phyloP scores from a whole-genome alignment of 257 asterid genomes.

The Solanum tarijense region DNA sequence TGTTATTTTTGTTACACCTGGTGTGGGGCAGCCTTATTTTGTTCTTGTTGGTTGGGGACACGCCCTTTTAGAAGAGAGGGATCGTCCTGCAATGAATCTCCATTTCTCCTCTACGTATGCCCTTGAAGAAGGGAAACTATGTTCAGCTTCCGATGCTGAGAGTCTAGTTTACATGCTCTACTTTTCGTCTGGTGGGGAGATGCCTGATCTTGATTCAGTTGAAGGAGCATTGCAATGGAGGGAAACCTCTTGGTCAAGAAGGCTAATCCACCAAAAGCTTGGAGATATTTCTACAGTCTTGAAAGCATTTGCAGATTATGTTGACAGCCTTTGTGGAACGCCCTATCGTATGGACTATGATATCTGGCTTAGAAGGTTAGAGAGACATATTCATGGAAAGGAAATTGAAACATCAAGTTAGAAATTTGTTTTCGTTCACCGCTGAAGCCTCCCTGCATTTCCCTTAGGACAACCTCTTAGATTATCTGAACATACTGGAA shows the following conservation, averaged over 20 bases:
- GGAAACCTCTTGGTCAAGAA: conserved; percentile 86
- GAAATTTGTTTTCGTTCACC: background rate
- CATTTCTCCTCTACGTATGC: conserved; percentile 93
- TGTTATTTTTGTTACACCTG: conserved; percentile 47
- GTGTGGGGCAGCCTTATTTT: conserved; percentile 41
- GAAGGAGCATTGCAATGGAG: conserved; percentile 96
- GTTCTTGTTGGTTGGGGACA: conserved; percentile 94
- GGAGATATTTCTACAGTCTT: conserved; percentile 89
- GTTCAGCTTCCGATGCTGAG: conserved; percentile 96
- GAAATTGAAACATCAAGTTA: conserved; percentile 36
- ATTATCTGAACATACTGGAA: background rate
- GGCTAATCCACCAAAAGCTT: conserved; percentile 84
- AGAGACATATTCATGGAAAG: conserved; percentile 54
- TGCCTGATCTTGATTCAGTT: conserved; percentile 79
- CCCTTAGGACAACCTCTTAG: background rate
- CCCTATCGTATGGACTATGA: conserved; percentile 83
- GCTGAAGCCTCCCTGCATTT: background rate
- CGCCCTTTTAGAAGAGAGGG: conserved; percentile 88
- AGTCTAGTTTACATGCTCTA: conserved; percentile 79
- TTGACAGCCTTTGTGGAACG: conserved; percentile 93
- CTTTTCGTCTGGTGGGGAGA: conserved; percentile 58
- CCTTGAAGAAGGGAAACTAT: conserved; percentile 82
- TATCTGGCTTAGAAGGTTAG: conserved; percentile 79
- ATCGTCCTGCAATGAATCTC: conserved; percentile 79
- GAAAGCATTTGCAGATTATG: conserved; percentile 98